These are phyloP conservation scores for Rhizodiscina lignyota DNA, from an alignment of 495 filamentous ascomycete genomes.

Conservation along the genomic window DNA sequence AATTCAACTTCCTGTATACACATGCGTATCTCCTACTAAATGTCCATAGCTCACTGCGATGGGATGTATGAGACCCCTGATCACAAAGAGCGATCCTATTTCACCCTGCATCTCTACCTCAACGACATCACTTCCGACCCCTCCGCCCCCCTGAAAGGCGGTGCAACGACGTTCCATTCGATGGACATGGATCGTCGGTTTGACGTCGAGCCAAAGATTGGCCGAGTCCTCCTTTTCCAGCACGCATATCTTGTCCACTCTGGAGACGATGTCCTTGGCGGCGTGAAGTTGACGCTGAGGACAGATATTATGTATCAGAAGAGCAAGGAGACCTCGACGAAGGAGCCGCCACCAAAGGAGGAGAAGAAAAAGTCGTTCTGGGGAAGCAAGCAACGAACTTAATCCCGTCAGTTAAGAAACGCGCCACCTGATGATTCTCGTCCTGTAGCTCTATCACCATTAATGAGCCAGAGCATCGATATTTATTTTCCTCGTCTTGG, in stretches of 20 bases:
- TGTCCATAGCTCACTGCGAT: slow-evolving; percentile 51
- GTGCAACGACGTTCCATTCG: slow-evolving; percentile 47
- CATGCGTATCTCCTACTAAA: no score
- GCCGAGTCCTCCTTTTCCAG: slow-evolving; percentile 64
- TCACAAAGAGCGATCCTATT: slow-evolving; percentile 39
- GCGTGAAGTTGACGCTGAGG: slow-evolving; percentile 61
- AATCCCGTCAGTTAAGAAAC: no score
- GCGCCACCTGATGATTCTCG: no score
- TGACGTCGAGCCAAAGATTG: slow-evolving; percentile 53
- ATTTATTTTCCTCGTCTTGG: no score
- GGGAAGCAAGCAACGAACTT: no score
- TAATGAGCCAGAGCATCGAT: no score
- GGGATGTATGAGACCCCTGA: slow-evolving; percentile 45
- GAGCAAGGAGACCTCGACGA: no score
- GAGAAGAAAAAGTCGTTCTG: no score
- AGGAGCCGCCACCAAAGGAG: no score
- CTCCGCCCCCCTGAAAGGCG: slow-evolving; percentile 32
- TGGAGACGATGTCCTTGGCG: slow-evolving; percentile 56
- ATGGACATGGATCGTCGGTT: slow-evolving; percentile 26
- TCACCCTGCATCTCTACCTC: slow-evolving; percentile 75
- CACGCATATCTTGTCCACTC: slow-evolving; percentile 50
- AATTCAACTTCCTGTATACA: not conserved
- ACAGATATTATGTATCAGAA: slow-evolving; percentile 57
- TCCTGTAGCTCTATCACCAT: no score
- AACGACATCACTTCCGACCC: slow-evolving; percentile 38